Base-by-base conservation (phyloP, 306 rosid species). In the Fragaria nilgerrensis region DNA sequence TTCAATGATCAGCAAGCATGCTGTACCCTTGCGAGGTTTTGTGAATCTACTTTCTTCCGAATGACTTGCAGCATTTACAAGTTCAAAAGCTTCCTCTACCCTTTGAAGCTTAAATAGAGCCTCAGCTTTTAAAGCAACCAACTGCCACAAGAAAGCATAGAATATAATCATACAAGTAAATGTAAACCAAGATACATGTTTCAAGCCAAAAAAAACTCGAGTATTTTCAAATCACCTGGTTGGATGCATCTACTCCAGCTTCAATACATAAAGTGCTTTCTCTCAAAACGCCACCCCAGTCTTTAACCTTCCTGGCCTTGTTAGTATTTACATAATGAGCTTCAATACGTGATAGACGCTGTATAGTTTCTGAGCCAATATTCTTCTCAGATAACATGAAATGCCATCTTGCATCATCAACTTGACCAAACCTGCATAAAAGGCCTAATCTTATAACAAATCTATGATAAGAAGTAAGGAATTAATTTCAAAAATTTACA, bases 191-290 rank as follows among this genome's bases (percentile, higher is more conserved):
- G 13, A 25, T 45, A 45, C 2, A 45, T 70, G 34, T 45, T 68
- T 70, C 23, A 68, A 70, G 22, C 39, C 70, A 37, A 17, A 19
- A 0, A 65, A 36, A 37, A 6, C 0, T 36, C 12, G 4, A 45
- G 74, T 2, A 2, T 12, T 23, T 15, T 47, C 25, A 70, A 65
- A 70, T 13, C 4, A 70, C 74, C 74, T 70, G 53, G 58, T 70
- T 70, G 45, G 58, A 70, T 70, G 74, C 74, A 70, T 70, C 74
- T 6, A 27, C 74, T 14, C 74, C 74, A 13, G 74, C 58, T 70
- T 70, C 74, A 27, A 70, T 70, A 70, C 74, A 70, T 15, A 6
- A 52, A 45, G 74, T 44, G 39, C 74, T 70, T 15, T 70, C 74
- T 70, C 56, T 70, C 74, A 70, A 25, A 25, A 45, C 58, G 2